Evolutionary conservation across 768 basidiomycete genomes (phyloP), one percentile per base, ranked within the genome.

Genomic region (Pleurotus giganteus): DNA sequence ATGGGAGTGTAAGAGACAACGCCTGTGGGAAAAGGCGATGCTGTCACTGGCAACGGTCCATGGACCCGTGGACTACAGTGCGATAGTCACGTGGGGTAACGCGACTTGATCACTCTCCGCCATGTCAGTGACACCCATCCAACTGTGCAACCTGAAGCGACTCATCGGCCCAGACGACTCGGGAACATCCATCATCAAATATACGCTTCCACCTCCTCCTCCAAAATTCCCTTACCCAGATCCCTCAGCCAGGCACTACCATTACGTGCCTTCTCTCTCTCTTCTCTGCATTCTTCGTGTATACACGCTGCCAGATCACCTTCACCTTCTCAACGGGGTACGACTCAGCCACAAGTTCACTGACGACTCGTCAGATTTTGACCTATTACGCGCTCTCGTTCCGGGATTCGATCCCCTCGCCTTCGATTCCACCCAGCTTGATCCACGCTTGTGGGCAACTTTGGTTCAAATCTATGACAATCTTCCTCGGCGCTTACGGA

Each of bases 401-500:
- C 77, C 77, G 3, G 57, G 58, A 11, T 62, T 61, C 29, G 39
- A 57, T 15, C 54, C 26, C 7, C 47, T 42, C n/a, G 4, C 7
- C 24, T 49, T 67, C 42, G 61, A 63, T 60, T 17, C 68, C 45
- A 44, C 63, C 27, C 51, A 58, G 0, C 64, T 79, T 1, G 80
- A 86, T 59, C 85, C 88, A 1, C 71, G 76, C 9, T 68, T 86
- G 12, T 90, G 88, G 86, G 81, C 77, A 0, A 70, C 78, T 17
- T 55, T 91, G 39, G 71, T 79, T 4, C 89, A 89, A 61, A 61
- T 88, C 27, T 83, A 83, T 70, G 62, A 78, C 60, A 55, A 66
- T 29, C 74, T 89, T 5, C 87, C 89, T 0, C 29, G 65, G 0
- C 53, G 29, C 43, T 71, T 82, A 53, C 61, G 60, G 2, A 61